phyloP scores from a whole-genome alignment of 805 yeast species.

The Martiniozyma abietophila region DNA sequence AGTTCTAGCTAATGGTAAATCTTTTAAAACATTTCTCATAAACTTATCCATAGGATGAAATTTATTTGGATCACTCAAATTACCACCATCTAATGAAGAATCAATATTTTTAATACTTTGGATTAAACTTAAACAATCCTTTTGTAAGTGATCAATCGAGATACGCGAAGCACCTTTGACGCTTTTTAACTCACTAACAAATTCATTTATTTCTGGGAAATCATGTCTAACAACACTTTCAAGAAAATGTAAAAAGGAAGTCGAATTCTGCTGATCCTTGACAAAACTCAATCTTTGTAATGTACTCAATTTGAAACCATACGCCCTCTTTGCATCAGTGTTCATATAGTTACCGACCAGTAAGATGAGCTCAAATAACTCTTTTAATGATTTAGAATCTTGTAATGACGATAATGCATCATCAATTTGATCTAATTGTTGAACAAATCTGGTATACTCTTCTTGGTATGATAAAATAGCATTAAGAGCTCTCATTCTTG shows the following conservation, averaged over 20 bases:
- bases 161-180: slow-evolving; percentile 56
- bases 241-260: slow-evolving; percentile 87
- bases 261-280: slow-evolving; percentile 79
- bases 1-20: slow-evolving; percentile 64
- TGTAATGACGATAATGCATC: slow-evolving; percentile 60
- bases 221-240: slow-evolving; percentile 79
- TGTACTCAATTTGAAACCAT: slow-evolving; percentile 87
- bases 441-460: slow-evolving; percentile 65
- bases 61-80: slow-evolving; percentile 64
- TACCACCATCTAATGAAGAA: slow-evolving; percentile 71
- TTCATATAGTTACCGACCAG: slow-evolving; percentile 97
- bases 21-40: slow-evolving; percentile 48
- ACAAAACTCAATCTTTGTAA: slow-evolving; percentile 82
- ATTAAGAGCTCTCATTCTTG: slow-evolving; percentile 77
- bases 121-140: slow-evolving; percentile 59
- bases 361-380: slow-evolving; percentile 73
- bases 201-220: slow-evolving; percentile 69
- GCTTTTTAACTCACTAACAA: slow-evolving; percentile 63
- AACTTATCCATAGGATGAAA: slow-evolving; percentile 83
- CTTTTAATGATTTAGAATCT: slow-evolving; percentile 56
- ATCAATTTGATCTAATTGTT: slow-evolving; percentile 62
- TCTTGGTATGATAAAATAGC: slow-evolving; percentile 62
- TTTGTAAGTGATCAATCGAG: slow-evolving; percentile 71
- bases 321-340: slow-evolving; percentile 82
- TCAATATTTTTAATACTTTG: slow-evolving; percentile 59